These are phyloP conservation scores for Calonectria multiphialidica DNA, from an alignment of 2,329 filamentous ascomycete species.

Conservation along the genomic window DNA sequence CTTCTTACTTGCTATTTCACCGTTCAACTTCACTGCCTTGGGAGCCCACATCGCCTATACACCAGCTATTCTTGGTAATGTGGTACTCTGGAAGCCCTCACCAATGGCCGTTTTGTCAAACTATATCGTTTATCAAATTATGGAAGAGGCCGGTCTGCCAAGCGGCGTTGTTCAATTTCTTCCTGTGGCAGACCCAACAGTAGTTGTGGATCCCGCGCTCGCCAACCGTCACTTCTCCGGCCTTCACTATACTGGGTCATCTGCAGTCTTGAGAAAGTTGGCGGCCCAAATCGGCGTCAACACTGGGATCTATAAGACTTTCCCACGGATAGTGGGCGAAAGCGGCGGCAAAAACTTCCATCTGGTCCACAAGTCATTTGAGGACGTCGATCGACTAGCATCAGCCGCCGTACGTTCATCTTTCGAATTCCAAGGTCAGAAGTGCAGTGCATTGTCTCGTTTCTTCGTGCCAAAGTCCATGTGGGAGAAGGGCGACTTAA, in stretches of 20 bases:
- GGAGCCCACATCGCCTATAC: not conserved
- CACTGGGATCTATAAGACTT: not conserved
- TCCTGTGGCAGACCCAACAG: not conserved
- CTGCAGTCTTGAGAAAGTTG: not conserved
- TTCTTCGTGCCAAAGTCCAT: not conserved
- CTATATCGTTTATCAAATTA: not conserved
- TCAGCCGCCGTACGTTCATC: not conserved
- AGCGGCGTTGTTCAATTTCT: not conserved
- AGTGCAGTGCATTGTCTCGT: not conserved
- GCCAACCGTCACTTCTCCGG: not conserved
- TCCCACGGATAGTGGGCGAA: not conserved
- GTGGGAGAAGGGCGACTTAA: not conserved
- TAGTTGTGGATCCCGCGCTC: not conserved
- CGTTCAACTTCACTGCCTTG: not conserved
- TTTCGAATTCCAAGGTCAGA: not conserved
- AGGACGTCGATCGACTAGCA: not conserved
- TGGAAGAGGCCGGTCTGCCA: not conserved
- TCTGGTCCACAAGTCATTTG: not conserved
- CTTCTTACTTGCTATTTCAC: not conserved
- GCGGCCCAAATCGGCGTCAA: not conserved
- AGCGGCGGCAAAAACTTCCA: conserved; percentile 1
- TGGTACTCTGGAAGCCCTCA: not conserved
- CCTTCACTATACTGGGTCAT: not conserved
- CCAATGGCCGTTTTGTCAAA: not conserved
- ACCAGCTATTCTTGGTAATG: not conserved